phyloP scores from a whole-genome alignment of 2,329 filamentous ascomycete species.

The Taxawa tesnikishii region DNA sequence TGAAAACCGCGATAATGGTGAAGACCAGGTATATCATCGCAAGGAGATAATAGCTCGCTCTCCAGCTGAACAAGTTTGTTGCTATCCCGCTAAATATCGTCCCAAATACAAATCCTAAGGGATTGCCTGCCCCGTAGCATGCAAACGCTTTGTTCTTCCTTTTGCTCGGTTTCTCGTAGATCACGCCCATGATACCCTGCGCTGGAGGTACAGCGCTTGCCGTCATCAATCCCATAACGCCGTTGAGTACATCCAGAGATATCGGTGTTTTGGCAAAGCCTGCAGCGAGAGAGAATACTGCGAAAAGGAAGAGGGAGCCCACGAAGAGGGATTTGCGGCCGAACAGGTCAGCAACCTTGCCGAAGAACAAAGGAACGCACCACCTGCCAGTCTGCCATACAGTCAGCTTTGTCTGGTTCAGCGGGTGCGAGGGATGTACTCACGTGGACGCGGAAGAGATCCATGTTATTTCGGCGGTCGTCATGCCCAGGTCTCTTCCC shows the following conservation, averaged over 20 bases:
- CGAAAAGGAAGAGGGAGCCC: slow-evolving; percentile 46
- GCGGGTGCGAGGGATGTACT: slow-evolving; percentile 9
- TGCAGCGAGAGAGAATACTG: slow-evolving; percentile 42
- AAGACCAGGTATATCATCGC: slow-evolving; percentile 52
- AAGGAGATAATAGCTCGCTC: slow-evolving; percentile 49
- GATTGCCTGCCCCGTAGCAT: slow-evolving; percentile 48
- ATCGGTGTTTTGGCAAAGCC: slow-evolving; percentile 49
- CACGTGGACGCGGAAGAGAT: slow-evolving; percentile 50
- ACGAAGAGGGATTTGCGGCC: slow-evolving; percentile 52
- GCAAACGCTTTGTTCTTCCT: slow-evolving; percentile 56
- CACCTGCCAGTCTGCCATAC: slow-evolving; percentile 40
- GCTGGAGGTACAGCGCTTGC: slow-evolving; percentile 53
- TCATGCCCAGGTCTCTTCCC: slow-evolving; percentile 48
- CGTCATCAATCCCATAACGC: slow-evolving; percentile 50
- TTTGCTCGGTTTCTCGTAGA: slow-evolving; percentile 48
- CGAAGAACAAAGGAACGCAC: slow-evolving; percentile 56
- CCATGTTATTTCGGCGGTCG: slow-evolving; percentile 55
- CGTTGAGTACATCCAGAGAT: slow-evolving; percentile 50
- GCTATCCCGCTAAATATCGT: slow-evolving; percentile 52
- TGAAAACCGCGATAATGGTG: slow-evolving; percentile 45
- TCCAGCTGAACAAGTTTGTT: slow-evolving; percentile 49
- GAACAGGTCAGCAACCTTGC: slow-evolving; percentile 52
- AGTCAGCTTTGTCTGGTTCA: background rate
- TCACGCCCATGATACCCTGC: slow-evolving; percentile 50
- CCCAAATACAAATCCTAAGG: slow-evolving; percentile 43